Base-by-base conservation (phyloP, 768 basidiomycete species). In the Pisolithus tinctorius region DNA sequence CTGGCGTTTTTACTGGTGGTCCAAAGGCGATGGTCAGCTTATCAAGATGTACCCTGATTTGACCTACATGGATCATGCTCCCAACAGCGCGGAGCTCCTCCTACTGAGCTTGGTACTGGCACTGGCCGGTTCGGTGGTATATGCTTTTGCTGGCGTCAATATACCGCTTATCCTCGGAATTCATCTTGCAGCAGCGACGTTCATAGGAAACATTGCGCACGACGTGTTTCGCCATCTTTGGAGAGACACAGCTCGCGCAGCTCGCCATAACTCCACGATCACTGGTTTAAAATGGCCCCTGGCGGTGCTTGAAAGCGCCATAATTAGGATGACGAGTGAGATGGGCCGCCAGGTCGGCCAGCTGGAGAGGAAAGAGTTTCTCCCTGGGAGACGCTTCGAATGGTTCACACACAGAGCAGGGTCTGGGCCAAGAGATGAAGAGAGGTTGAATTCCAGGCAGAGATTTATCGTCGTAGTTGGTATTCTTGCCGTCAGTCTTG, bases 1-100 rank as follows among this genome's bases (percentile, higher is more conserved):
- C 52, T 71, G 63, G 69, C 63, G 80, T 17, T 82, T 82, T 54
- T 78, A 77, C 53, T 76, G 74, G 73, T 82, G 82, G 81, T 71
- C 76, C 1, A 70, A 74, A 43, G 81, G 81, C 2, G 82, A 83
- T 26, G 81, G 79, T 0, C 71, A 66, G 0, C 70, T 84, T 23
- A 60, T 79, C 56, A 71, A 61, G 48, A 59, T 70, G 55, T 81
- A 77, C 49, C 79, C 80, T 1, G 62, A 75, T 26, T 60, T 72
- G 53, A 62, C 68, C 10, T 82, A 80, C 58, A 45, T 59, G 23
- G 77, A 79, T 55, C 59, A 62, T 25, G 67, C 71, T 36, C 78
- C 78, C 0, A 83, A 77, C 60, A 74, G 73, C 42, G 76, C 75
- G 2, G 80, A 83, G 55, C 52, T 71, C 1, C 23, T 78, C 7